Percentiles rank a stretch among this genome's conserved stretches.
Evolutionary conservation across 352 stramenopile species (phyloP).

Genomic region (Pythium sp.): DNA sequence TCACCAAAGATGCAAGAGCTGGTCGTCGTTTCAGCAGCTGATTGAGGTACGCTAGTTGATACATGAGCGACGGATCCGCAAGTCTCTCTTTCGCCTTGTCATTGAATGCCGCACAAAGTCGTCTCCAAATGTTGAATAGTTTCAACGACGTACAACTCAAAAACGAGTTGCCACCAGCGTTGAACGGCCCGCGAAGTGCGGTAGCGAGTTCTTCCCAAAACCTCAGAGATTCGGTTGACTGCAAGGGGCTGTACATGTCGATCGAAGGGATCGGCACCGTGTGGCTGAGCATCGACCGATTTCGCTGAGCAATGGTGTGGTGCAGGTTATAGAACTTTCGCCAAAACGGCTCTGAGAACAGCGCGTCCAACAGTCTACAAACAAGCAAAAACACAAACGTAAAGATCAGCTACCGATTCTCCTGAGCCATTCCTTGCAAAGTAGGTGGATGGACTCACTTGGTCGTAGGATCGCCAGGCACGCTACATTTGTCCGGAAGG

Average conservation of each 20-base stretch:
- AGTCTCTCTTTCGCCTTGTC: neutral
- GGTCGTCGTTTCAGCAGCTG: slow-evolving; percentile 5
- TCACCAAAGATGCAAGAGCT: neutral
- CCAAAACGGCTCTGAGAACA: slow-evolving; percentile 25
- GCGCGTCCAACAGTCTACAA: slow-evolving; percentile 13
- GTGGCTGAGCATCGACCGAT: slow-evolving; percentile 23
- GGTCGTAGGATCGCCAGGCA: neutral
- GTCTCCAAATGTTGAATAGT: neutral
- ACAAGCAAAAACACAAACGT: neutral
- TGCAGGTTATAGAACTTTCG: slow-evolving; percentile 16
- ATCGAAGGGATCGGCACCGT: slow-evolving; percentile 18
- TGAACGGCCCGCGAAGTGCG: neutral
- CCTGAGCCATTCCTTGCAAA: neutral
- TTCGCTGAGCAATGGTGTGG: slow-evolving; percentile 14
- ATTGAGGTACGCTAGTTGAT: neutral
- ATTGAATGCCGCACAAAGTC: slow-evolving; percentile 1
- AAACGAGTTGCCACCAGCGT: neutral
- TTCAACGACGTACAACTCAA: neutral
- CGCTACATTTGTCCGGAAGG: neutral
- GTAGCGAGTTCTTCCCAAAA: slow-evolving; percentile 20
- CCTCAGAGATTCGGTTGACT: slow-evolving; percentile 12
- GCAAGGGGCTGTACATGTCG: slow-evolving; percentile 20
- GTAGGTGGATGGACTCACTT: slow-evolving; percentile 2
- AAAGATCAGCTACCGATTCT: neutral
- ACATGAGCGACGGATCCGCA: neutral